These are phyloP conservation scores for Ziziphus jujuba DNA, from an alignment of 306 rosid species.

Conservation along the genomic window DNA sequence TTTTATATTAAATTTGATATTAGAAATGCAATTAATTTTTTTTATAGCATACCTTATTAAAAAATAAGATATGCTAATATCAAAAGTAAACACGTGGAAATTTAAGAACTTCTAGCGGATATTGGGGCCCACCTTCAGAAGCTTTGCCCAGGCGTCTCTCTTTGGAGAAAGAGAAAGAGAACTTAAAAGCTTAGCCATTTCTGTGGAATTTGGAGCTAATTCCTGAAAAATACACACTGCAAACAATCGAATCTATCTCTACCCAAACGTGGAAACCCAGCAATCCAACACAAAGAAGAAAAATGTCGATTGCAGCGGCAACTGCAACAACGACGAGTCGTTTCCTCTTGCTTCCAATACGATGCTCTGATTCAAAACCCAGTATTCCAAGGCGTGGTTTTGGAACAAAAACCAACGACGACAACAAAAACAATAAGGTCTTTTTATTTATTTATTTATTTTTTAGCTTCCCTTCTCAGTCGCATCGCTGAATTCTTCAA, in stretches of 20 bases:
- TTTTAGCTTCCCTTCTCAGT: background rate
- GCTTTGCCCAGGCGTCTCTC: too few relatives aligned
- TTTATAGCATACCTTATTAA: too few relatives aligned
- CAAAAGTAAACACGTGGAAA: too few relatives aligned
- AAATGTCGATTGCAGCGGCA: slow-evolving; percentile 16
- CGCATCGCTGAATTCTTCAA: background rate
- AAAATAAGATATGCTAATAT: too few relatives aligned
- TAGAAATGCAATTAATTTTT: too few relatives aligned
- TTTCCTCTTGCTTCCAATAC: slow-evolving; percentile 32
- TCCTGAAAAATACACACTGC: background rate
- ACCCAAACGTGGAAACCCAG: too few relatives aligned
- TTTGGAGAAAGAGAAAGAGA: too few relatives aligned
- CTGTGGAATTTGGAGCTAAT: background rate
- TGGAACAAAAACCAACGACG: slow-evolving; percentile 45
- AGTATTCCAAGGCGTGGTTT: slow-evolving; percentile 46
- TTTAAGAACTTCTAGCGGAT: too few relatives aligned
- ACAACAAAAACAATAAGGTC: slow-evolving; percentile 14
- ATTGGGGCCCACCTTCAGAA: too few relatives aligned
- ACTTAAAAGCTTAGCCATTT: too few relatives aligned
- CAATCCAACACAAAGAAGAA: too few relatives aligned
- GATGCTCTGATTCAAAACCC: slow-evolving; percentile 54
- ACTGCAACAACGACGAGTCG: slow-evolving; percentile 30
- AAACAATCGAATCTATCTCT: background rate
- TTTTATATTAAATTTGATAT: too few relatives aligned
- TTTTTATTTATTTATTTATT: background rate